These are phyloP conservation scores for Erucastrum elatum DNA, from an alignment of 345 rosid species.

Conservation along the genomic window DNA sequence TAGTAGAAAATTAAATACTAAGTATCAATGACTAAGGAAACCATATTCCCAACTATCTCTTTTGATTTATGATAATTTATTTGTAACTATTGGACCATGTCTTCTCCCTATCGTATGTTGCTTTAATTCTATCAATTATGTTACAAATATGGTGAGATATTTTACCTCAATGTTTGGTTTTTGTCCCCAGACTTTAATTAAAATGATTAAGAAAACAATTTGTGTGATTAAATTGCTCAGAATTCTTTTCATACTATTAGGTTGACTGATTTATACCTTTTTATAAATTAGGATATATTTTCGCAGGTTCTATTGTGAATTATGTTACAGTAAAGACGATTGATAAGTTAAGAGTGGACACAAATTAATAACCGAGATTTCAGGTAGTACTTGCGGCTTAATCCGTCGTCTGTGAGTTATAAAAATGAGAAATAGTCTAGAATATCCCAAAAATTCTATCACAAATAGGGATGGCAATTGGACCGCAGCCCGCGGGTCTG, in stretches of 20 bases:
- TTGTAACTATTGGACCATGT: conserved; percentile 2
- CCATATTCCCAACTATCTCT: conserved; percentile 29
- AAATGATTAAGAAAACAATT: background rate
- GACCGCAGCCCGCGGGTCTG: no score
- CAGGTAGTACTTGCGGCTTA: background rate
- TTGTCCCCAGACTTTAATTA: conserved; percentile 4
- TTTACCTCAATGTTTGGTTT: conserved; percentile 5
- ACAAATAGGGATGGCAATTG: no score
- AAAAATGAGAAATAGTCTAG: no score
- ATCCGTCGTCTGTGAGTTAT: no score
- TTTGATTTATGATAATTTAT: conserved; percentile 12
- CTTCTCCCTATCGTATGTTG: conserved; percentile 5
- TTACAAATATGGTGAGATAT: background rate
- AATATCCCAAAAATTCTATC: no score
- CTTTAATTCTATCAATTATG: conserved; percentile 1
- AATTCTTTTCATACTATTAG: background rate
- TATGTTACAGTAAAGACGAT: background rate
- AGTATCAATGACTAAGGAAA: background rate
- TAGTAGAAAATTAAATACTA: background rate
- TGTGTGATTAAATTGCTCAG: background rate
- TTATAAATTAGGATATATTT: background rate
- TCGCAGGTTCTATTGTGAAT: background rate
- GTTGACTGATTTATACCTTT: background rate
- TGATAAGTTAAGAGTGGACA: background rate
- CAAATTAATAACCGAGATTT: background rate